Evolutionary conservation across 2,329 filamentous ascomycete genomes (phyloP).

Genomic region (Pyrenophora graminea): DNA sequence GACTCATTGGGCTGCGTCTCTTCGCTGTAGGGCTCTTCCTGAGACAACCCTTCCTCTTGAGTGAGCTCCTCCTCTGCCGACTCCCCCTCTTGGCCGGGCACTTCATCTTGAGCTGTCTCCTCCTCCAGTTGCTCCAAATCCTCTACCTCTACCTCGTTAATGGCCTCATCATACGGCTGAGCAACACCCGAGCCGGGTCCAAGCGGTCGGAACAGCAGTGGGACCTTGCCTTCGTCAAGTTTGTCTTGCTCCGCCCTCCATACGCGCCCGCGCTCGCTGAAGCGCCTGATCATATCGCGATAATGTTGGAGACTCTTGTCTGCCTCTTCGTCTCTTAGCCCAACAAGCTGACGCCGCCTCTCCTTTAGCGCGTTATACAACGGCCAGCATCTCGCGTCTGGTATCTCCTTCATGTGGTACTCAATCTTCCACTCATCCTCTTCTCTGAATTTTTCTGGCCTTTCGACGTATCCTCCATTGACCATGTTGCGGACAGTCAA

Average conservation of each 20-base stretch:
- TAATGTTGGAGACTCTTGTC: slow-evolving; percentile 51
- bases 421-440: slow-evolving; percentile 71
- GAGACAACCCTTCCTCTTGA: too few species aligned
- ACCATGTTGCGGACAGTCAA: slow-evolving; percentile 74
- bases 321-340: slow-evolving; percentile 49
- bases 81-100: too few species aligned
- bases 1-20: background rate
- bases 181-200: slow-evolving; percentile 34
- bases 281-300: slow-evolving; percentile 46
- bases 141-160: background rate
- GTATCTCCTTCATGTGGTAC: slow-evolving; percentile 70
- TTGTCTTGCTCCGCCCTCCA: slow-evolving; percentile 62
- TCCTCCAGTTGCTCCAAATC: too few species aligned
- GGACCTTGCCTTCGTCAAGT: slow-evolving; percentile 53
- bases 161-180: background rate
- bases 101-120: too few species aligned
- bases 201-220: slow-evolving; percentile 40
- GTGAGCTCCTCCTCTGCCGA: too few species aligned
- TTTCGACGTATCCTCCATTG: slow-evolving; percentile 65
- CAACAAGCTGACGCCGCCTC: slow-evolving; percentile 56
- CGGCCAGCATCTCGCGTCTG: slow-evolving; percentile 14
- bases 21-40: slow-evolving; percentile 1
- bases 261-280: slow-evolving; percentile 61
- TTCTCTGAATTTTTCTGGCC: slow-evolving; percentile 58
- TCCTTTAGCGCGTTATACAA: slow-evolving; percentile 51